Conservation (phyloP, 139 green algal genomes). For the Nannochloris sp. region DNA sequence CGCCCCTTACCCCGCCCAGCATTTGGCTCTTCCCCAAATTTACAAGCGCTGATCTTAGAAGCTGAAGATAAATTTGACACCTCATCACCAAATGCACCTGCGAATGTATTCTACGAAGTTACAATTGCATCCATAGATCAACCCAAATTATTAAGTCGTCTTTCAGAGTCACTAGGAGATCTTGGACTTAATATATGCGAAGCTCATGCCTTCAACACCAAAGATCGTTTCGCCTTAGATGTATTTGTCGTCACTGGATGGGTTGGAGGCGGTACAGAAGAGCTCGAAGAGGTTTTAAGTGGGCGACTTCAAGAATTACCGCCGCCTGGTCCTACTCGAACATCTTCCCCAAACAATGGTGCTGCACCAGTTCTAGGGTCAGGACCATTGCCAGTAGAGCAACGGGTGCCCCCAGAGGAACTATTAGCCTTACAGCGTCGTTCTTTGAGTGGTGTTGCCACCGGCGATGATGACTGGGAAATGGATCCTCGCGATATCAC, state of each 20-base stretch:
- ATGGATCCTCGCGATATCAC: constrained; percentile 75
- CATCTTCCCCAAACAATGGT: neutral
- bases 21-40: constrained; percentile 84
- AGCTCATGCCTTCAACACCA: constrained; percentile 97
- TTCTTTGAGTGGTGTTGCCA: neutral
- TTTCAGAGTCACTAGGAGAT: constrained; percentile 82
- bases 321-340: constrained; percentile 30
- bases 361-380: neutral
- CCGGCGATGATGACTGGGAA: constrained; percentile 85
- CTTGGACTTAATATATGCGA: constrained; percentile 96
- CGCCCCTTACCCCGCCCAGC: constrained; percentile 52
- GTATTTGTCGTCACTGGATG: constrained; percentile 95
- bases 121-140: constrained; percentile 85
- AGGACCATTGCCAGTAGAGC: constrained; percentile 8
- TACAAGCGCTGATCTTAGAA: constrained; percentile 72
- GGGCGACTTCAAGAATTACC: constrained; percentile 69
- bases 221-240: constrained; percentile 87
- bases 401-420: constrained; percentile 36
- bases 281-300: constrained; percentile 69
- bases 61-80: constrained; percentile 40
- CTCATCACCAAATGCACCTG: neutral
- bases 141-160: constrained; percentile 81
- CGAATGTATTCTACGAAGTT: constrained; percentile 79
- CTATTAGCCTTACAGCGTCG: constrained; percentile 11
- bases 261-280: constrained; percentile 35